Conservation (phyloP, 495 filamentous ascomycete species). For the Hypoxylon perforatum region DNA sequence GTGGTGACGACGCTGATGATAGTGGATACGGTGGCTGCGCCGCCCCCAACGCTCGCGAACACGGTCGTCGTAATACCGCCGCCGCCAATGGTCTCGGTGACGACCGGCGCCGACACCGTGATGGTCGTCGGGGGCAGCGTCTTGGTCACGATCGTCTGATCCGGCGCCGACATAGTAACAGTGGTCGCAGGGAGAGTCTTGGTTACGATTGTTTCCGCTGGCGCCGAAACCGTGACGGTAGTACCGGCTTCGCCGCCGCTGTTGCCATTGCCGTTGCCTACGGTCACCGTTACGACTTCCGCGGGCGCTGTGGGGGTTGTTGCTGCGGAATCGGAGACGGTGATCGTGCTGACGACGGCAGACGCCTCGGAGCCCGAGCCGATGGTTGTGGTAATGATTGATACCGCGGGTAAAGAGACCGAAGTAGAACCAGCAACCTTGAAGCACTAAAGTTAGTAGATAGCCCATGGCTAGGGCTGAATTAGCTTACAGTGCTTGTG, state of each 20-base stretch:
- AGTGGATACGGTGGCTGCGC: slow-evolving; percentile 13
- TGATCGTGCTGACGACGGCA: slow-evolving; percentile 22
- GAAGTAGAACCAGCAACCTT: slow-evolving; percentile 5
- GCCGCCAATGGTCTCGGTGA: slow-evolving; percentile 28
- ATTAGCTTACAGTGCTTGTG: slow-evolving; percentile 25
- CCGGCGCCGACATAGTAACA: slow-evolving; percentile 5
- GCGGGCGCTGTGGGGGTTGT: not conserved
- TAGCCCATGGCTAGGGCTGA: not conserved
- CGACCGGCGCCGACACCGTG: slow-evolving; percentile 10
- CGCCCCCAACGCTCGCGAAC: slow-evolving; percentile 15
- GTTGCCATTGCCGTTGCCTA: slow-evolving; percentile 16
- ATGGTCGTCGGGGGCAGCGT: slow-evolving; percentile 2
- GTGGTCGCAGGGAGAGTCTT: slow-evolving; percentile 10
- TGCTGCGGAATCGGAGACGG: not conserved
- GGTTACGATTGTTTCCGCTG: slow-evolving; percentile 13
- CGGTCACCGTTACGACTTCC: slow-evolving; percentile 32
- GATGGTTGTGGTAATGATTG: slow-evolving; percentile 25
- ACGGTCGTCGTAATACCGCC: slow-evolving; percentile 16
- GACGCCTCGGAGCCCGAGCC: slow-evolving; percentile 19
- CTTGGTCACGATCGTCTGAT: slow-evolving; percentile 19
- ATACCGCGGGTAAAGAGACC: slow-evolving; percentile 5
- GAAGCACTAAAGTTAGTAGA: slow-evolving; percentile 1
- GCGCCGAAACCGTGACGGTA: slow-evolving; percentile 6
- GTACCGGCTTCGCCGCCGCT: slow-evolving; percentile 2
- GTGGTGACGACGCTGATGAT: slow-evolving; percentile 30